Evolutionary conservation across 768 basidiomycete genomes (phyloP), one percentile per base, ranked within the genome.

Genomic region (Cyclocybe cylindracea): DNA sequence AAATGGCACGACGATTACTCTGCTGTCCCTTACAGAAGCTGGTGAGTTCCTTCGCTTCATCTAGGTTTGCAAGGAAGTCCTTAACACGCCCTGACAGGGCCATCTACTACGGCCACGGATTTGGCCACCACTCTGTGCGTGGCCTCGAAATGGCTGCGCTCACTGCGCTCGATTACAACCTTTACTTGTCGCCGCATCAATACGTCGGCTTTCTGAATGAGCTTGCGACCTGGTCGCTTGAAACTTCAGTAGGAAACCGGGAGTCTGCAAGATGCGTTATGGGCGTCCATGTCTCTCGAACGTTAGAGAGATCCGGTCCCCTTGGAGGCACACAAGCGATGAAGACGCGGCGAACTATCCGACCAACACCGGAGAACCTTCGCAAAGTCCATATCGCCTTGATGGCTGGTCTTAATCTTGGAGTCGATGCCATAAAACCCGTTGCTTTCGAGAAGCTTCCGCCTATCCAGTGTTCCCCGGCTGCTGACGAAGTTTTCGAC

Each of bases 1-100:
- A 86, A 84, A 67, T 85, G 83, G 82, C 54, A 85, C 45, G 78
- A 84, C 49, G 85, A 85, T 57, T 74, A 77, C 55, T 73, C 77
- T 0, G 77, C 77, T 60, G 73, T 74, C 5, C 74, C 37, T 7
- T 33, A 32, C 38, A 50, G 41, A 40, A 18, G 13, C 36, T 44
- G 19, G 8, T 18, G 36, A 10, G n/a, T 38, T 33, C 11, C 39
- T 16, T 44, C 35, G 37, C 14, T 41, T 18, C 18, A 16, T 32
- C 33, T 18, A 16, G 5, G 29, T 45, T 18, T 44, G 29, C 32
- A 44, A 24, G 24, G 24, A 24, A 24, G 24, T 24, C 5, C 24
- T 24, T 24, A 24, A 24, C 24, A 14, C 42, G 24, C 29, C 16
- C 10, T 2, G n/a, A 39, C 10, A 44, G 35, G 19, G 14, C 13